These are phyloP conservation scores for Paracamarosporium sp. DNA, from an alignment of 2,329 filamentous ascomycete species.

Conservation along the genomic window DNA sequence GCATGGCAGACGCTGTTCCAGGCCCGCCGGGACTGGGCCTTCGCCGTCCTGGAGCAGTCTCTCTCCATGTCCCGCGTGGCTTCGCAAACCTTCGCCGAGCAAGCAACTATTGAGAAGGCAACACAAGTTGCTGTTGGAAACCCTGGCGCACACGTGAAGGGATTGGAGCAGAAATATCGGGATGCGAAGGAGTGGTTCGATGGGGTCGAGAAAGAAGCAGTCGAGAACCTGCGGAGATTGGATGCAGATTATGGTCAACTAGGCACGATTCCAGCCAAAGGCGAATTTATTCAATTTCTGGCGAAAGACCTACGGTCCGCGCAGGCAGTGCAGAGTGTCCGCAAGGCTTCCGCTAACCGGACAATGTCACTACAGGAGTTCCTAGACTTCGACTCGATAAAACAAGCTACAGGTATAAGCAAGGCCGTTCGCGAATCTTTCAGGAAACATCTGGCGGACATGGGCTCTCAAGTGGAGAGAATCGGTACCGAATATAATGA, in stretches of 20 bases:
- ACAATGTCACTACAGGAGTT: conserved; percentile 55
- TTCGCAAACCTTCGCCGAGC: conserved; percentile 72
- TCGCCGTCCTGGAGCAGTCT: conserved; percentile 73
- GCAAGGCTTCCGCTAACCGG: conserved; percentile 30
- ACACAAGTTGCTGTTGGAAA: conserved; percentile 88
- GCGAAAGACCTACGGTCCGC: conserved; percentile 39
- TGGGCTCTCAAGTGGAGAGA: conserved; percentile 51
- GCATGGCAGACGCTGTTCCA: conserved; percentile 91
- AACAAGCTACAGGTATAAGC: conserved; percentile 73
- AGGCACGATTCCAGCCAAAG: conserved; percentile 67
- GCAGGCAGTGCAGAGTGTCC: conserved; percentile 28
- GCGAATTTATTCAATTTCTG: conserved; percentile 66
- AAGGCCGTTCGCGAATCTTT: conserved; percentile 69
- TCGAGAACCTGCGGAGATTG: conserved; percentile 68
- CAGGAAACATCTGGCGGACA: conserved; percentile 58
- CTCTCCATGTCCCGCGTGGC: conserved; percentile 67
- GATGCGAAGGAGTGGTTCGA: conserved; percentile 75
- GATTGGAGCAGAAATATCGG: conserved; percentile 73
- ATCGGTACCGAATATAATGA: conserved; percentile 53
- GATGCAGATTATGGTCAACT: conserved; percentile 72
- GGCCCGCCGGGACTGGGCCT: conserved; percentile 80
- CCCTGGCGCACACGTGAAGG: conserved; percentile 75
- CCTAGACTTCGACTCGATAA: conserved; percentile 75
- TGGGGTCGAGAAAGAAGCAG: conserved; percentile 72
- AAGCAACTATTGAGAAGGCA: conserved; percentile 78